phyloP scores from a whole-genome alignment of 495 filamentous ascomycete species.

The Thozetella sp. region DNA sequence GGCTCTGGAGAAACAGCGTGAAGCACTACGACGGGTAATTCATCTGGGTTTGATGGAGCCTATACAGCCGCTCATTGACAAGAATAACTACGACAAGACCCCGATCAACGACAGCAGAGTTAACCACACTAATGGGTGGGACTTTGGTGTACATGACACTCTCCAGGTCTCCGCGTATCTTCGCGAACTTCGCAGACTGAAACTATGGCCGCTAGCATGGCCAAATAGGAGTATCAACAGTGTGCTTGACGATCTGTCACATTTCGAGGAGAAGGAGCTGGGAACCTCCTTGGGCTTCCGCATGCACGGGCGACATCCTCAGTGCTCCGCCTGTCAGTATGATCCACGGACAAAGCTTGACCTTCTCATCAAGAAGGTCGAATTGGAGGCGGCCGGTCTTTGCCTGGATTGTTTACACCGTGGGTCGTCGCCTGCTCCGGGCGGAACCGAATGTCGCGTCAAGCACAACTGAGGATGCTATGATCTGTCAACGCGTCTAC shows the following conservation, averaged over 20 bases:
- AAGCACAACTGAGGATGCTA: no score
- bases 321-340: not conserved
- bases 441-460: not conserved
- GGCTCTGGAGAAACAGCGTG: not conserved
- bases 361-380: not conserved
- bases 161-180: not conserved
- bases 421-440: not conserved
- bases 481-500: no score
- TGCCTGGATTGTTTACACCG: not conserved
- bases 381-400: not conserved
- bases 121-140: not conserved
- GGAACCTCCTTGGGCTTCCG: not conserved
- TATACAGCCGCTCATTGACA: not conserved
- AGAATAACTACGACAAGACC: not conserved
- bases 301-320: not conserved
- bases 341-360: not conserved
- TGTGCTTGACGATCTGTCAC: not conserved
- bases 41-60: not conserved
- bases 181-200: not conserved
- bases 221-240: not conserved
- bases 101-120: not conserved
- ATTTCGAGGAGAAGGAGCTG: not conserved
- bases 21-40: not conserved
- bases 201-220: not conserved
- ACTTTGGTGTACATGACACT: not conserved